Evolutionary conservation across 331 rosid genomes (phyloP), one percentile per base, ranked within the genome.

Genomic region (Stylosanthes scabra): DNA sequence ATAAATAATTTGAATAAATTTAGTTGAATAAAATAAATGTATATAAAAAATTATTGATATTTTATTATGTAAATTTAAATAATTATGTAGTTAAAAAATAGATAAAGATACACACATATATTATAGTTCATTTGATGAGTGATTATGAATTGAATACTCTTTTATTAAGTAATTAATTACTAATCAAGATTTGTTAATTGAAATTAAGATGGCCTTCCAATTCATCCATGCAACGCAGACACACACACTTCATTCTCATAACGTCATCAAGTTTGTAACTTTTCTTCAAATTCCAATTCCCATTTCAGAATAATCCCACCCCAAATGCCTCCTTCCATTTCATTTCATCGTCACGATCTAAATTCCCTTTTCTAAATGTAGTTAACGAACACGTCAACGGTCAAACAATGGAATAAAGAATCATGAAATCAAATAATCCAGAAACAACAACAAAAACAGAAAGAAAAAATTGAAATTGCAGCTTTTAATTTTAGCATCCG

Each of bases 171-270:
- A 20, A 20, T 20, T 20, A 20, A 20, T 20, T 20, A 20, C 1
- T 20, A 20, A 20, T 20, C 25, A 20, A 20, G 25, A 20, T 20
- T 20, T 20, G 25, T 20, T 20, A 20, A 20, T 20, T 20, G 37
- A 31, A 3, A 31, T 31, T 31, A 31, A 5, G 16, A 14, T 51
- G 57, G 9, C 57, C 57, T 51, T 51, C 27, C 25, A 15, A 55
- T 55, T 29, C 59, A 55, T 55, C 31, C 59, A 55, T 55, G 59
- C 59, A 55, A 55, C 25, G 27, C 58, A 51, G 4, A 5, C 46
- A 14, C 57, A n/a, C 28, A 51, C 20, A 50, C 11, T 47, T 11
- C 0, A 9, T 56, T 56, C 37, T 25, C 39, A 8, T 3, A 31
- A 31, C 37, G 3, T 3, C 37, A 31, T 31, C 3, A 31, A 31